These are phyloP conservation scores for Hyaloperonospora arabidopsidis DNA, from an alignment of 352 stramenopile species.

Conservation along the genomic window DNA sequence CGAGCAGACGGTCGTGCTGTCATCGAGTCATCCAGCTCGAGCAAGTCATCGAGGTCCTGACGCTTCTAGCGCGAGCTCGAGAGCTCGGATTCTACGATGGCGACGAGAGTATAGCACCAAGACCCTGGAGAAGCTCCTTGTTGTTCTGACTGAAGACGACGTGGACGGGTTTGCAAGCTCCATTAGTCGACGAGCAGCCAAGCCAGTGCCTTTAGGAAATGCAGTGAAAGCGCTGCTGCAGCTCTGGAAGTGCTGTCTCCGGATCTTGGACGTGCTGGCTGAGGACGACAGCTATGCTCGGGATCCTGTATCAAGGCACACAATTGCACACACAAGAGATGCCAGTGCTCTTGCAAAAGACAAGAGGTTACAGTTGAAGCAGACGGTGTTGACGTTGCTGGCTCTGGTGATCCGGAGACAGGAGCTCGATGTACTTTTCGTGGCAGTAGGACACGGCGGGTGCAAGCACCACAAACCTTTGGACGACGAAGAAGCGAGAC, in stretches of 20 bases:
- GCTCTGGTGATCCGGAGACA: constrained; percentile 37
- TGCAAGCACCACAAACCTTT: constrained; percentile 43
- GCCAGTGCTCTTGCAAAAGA: constrained; percentile 15
- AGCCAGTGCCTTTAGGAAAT: constrained; percentile 29
- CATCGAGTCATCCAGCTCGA: constrained; percentile 18
- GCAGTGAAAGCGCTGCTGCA: constrained; percentile 38
- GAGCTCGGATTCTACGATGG: constrained; percentile 9
- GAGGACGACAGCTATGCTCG: constrained; percentile 16
- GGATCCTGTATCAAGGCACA: constrained; percentile 23
- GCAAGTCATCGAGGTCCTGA: constrained; percentile 16
- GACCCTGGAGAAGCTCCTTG: constrained; percentile 29
- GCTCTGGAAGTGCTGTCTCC: constrained; percentile 51
- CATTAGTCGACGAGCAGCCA: constrained; percentile 25
- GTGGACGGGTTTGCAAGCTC: constrained; percentile 22
- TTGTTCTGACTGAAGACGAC: constrained; percentile 33
- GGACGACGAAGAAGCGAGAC: constrained; percentile 17
- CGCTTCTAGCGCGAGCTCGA: constrained; percentile 9
- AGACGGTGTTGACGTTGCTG: constrained; percentile 31
- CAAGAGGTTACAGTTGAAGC: constrained; percentile 30
- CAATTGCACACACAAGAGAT: constrained; percentile 21
- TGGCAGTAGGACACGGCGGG: constrained; percentile 39
- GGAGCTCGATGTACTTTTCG: constrained; percentile 53
- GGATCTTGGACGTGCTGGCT: constrained; percentile 35
- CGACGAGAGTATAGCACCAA: constrained; percentile 26
- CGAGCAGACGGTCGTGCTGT: constrained; percentile 22